A percentile compares a stretch with the other conserved stretches of the same genome.
phyloP scores from a whole-genome alignment of 768 basidiomycete genomes.

The Daedaleopsis nitida region DNA sequence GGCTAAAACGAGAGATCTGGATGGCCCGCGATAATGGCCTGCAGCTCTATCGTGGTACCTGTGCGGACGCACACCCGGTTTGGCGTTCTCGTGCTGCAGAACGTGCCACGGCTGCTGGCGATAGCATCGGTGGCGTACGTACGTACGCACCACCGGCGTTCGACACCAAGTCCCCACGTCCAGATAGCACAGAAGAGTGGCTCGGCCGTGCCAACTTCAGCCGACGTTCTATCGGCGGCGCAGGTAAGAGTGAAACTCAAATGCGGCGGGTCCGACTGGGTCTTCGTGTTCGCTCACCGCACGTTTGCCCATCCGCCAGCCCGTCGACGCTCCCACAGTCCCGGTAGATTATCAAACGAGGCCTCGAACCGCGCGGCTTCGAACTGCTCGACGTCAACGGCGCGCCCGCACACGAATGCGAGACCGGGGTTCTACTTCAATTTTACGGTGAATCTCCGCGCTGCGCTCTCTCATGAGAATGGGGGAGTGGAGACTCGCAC shows the following conservation, averaged over 20 bases:
- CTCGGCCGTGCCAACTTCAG: background rate
- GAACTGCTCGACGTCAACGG: background rate
- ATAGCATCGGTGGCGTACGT: slow-evolving; percentile 12
- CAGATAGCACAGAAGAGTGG: slow-evolving; percentile 4
- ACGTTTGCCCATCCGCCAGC: background rate
- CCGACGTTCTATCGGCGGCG: slow-evolving; percentile 7
- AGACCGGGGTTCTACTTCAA: slow-evolving; percentile 1
- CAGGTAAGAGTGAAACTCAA: background rate
- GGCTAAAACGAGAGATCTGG: slow-evolving; percentile 15
- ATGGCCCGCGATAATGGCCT: slow-evolving; percentile 3
- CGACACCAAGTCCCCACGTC: slow-evolving; percentile 9
- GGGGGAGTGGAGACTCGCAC: slow-evolving; percentile 9
- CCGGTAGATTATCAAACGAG: slow-evolving; percentile 6
- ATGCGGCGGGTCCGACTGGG: background rate
- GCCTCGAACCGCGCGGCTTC: background rate
- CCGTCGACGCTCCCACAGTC: background rate
- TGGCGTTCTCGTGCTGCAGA: slow-evolving; percentile 4
- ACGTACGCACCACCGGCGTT: background rate
- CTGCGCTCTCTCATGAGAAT: slow-evolving; percentile 13
- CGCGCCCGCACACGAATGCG: background rate
- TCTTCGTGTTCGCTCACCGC: slow-evolving; percentile 1
- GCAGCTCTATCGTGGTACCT: slow-evolving; percentile 13
- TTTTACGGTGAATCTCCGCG: slow-evolving; percentile 20
- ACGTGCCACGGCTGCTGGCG: slow-evolving; percentile 7
- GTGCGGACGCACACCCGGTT: slow-evolving; percentile 1